A percentile compares a stretch with the other conserved stretches of the same genome.
Evolutionary conservation across 2,329 filamentous ascomycete genomes (phyloP).

Genomic region (Verticillium klebahnii): DNA sequence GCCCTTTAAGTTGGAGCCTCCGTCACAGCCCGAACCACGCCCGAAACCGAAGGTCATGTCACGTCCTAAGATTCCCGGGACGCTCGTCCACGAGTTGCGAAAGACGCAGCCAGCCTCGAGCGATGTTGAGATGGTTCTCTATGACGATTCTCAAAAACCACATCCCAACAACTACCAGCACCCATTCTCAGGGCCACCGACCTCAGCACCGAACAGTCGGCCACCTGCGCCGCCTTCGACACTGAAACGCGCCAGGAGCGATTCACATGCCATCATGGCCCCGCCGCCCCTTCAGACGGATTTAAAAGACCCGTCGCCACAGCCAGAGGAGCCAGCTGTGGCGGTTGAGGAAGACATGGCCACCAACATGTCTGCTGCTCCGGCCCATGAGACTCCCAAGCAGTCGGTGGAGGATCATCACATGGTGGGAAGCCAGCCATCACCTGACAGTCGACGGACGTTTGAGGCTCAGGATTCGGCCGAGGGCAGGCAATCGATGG

Average conservation of each 20-base stretch:
- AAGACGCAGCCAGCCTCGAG: slow-evolving; percentile 12
- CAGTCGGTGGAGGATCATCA: neutral
- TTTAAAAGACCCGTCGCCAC: slow-evolving; percentile 15
- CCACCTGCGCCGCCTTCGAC: slow-evolving; percentile 2
- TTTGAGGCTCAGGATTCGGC: neutral
- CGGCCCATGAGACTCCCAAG: slow-evolving; percentile 1
- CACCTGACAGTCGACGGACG: neutral
- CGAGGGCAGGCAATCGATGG: neutral
- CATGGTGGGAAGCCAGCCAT: neutral
- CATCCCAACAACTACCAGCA: neutral
- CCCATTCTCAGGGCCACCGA: neutral
- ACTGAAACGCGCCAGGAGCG: neutral
- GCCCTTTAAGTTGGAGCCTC: slow-evolving; percentile 28
- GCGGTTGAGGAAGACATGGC: slow-evolving; percentile 8
- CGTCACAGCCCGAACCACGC: slow-evolving; percentile 16
- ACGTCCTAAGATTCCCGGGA: slow-evolving; percentile 21
- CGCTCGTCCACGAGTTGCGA: slow-evolving; percentile 39
- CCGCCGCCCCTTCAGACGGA: neutral
- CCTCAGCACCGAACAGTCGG: slow-evolving; percentile 3
- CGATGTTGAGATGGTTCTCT: slow-evolving; percentile 5
- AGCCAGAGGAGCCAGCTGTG: slow-evolving; percentile 15
- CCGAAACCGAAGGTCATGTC: slow-evolving; percentile 28
- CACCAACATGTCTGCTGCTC: slow-evolving; percentile 5
- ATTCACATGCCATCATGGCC: neutral
- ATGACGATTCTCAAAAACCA: neutral